phyloP scores from a whole-genome alignment of 768 basidiomycete genomes.

The Neoboletus subvelutipes region DNA sequence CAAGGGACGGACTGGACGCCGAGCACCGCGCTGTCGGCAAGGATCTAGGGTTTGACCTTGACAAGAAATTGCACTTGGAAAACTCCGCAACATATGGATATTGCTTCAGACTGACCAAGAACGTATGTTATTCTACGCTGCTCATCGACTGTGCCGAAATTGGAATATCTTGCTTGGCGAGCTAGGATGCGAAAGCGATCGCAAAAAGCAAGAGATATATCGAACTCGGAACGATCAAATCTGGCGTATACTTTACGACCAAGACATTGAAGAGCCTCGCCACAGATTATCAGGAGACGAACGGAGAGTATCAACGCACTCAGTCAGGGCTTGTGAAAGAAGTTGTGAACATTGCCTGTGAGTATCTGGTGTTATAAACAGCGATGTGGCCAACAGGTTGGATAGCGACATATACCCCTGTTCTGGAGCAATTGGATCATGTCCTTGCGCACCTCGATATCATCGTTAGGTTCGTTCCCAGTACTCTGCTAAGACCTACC shows the following conservation, averaged over 20 bases:
- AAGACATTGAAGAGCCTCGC: conserved; percentile 66
- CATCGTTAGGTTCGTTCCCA: conserved; percentile 66
- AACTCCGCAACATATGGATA: conserved; percentile 88
- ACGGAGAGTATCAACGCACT: conserved; percentile 65
- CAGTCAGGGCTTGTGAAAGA: conserved; percentile 88
- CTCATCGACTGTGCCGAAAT: not conserved
- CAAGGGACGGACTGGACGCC: conserved; percentile 76
- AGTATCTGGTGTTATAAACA: conserved; percentile 23
- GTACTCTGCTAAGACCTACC: not conserved
- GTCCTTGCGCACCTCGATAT: conserved; percentile 91
- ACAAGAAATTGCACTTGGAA: conserved; percentile 96
- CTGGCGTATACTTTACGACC: conserved; percentile 89
- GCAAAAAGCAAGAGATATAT: conserved; percentile 65
- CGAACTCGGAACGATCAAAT: conserved; percentile 82
- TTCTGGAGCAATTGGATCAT: conserved; percentile 81
- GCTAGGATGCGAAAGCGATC: conserved; percentile 77
- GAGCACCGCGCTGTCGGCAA: conserved; percentile 72
- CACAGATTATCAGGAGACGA: conserved; percentile 67
- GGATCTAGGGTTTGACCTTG: conserved; percentile 77
- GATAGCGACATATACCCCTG: conserved; percentile 88
- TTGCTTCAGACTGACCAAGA: conserved; percentile 90
- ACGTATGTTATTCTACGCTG: conserved; percentile 47
- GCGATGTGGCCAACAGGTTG: not conserved
- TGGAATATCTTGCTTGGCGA: not conserved
- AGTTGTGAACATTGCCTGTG: conserved; percentile 89